Conservation (phyloP, 2,329 filamentous ascomycete genomes). For the Colletotrichum sublineola region DNA sequence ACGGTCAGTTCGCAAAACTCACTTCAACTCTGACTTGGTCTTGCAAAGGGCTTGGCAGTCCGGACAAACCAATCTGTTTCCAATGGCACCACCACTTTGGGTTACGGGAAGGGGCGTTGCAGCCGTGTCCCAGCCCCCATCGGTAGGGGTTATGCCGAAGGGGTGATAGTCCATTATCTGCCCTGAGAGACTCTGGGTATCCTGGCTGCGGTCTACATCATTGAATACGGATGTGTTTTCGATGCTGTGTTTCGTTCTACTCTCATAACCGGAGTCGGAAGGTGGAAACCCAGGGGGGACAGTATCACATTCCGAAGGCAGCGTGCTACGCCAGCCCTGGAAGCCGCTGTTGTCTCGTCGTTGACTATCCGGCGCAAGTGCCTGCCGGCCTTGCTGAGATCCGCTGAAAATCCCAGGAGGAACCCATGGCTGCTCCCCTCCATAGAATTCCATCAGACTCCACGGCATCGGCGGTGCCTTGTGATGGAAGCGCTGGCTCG, state of each 20-base stretch:
- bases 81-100: slow-evolving; percentile 37
- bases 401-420: slow-evolving; percentile 51
- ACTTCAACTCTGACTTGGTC: slow-evolving; percentile 70
- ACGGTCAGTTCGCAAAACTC: slow-evolving; percentile 44
- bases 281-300: slow-evolving; percentile 48
- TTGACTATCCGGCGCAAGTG: slow-evolving; percentile 46
- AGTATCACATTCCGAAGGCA: slow-evolving; percentile 58
- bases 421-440: slow-evolving; percentile 59
- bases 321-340: slow-evolving; percentile 50
- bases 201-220: slow-evolving; percentile 56
- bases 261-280: slow-evolving; percentile 64
- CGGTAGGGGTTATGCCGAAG: slow-evolving; percentile 10
- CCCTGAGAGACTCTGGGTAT: slow-evolving; percentile 55
- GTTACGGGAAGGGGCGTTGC: slow-evolving; percentile 15
- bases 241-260: slow-evolving; percentile 58
- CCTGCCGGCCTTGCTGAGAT: slow-evolving; percentile 49
- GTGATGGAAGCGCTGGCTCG: not conserved
- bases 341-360: slow-evolving; percentile 48
- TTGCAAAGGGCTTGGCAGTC: slow-evolving; percentile 58
- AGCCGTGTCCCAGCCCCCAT: not conserved
- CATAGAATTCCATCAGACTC: slow-evolving; percentile 53
- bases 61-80: slow-evolving; percentile 51
- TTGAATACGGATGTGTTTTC: slow-evolving; percentile 59
- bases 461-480: slow-evolving; percentile 44
- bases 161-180: slow-evolving; percentile 50